phyloP scores from a whole-genome alignment of 495 filamentous ascomycete genomes.

The Penicillium ochrochloron region DNA sequence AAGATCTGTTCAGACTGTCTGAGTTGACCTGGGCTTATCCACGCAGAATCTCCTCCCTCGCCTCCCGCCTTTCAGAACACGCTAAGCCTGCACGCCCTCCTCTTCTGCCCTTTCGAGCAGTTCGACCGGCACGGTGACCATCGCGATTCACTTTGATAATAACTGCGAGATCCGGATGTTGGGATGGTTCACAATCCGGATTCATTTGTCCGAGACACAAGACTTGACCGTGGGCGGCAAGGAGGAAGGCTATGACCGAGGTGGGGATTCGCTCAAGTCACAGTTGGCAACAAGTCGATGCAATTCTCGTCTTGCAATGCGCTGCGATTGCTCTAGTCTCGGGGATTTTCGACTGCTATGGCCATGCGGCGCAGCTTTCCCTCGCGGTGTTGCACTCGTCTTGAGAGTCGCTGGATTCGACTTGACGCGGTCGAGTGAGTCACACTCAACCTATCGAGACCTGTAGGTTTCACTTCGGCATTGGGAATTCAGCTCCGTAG shows the following conservation, averaged over 20 bases:
- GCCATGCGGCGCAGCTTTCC: neutral
- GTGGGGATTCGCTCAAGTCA: conserved; percentile 11
- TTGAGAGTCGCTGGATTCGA: neutral
- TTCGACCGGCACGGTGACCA: conserved; percentile 18
- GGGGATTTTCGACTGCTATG: neutral
- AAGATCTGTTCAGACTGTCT: neutral
- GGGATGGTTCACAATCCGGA: neutral
- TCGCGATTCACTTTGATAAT: neutral
- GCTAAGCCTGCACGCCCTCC: conserved; percentile 10
- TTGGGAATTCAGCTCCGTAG: neutral
- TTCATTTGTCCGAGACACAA: conserved; percentile 8
- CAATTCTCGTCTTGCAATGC: neutral
- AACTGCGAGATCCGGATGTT: neutral
- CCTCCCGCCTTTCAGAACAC: conserved; percentile 6
- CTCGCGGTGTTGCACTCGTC: conserved; percentile 2
- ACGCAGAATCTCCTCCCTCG: conserved; percentile 9
- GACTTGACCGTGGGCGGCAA: conserved; percentile 12
- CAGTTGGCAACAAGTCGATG: conserved; percentile 5
- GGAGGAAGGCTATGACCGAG: neutral
- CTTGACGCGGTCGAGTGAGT: neutral
- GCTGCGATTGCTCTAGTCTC: neutral
- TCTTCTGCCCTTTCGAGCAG: neutral
- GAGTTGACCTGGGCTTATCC: conserved; percentile 2
- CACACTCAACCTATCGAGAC: neutral
- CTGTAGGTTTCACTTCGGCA: neutral